Base-by-base conservation (phyloP, 2,329 filamentous ascomycete genomes). In the Aspergillus pseudoglaucus region DNA sequence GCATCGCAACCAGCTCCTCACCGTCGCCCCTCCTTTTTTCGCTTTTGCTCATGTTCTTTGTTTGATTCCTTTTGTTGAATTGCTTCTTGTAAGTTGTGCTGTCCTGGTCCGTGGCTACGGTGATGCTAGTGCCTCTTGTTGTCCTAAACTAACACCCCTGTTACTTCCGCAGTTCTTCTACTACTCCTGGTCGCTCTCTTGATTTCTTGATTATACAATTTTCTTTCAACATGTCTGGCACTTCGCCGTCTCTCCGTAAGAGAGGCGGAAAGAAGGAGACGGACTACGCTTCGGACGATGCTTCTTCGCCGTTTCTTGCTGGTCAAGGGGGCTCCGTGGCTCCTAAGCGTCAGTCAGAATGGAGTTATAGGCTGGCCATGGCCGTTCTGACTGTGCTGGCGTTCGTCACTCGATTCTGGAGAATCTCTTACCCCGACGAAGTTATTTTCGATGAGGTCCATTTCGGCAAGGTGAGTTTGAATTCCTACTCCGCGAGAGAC, bases 371-470 rank as follows among this genome's bases (percentile, higher is more conserved):
- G 77, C 69, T 93, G 55, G 87, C 83, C 52, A 79, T 96, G 50
- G 70, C 72, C 27, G 66, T 95, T 57, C 84, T 95, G 64, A 97
- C 91, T 2, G 62, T 82, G 23, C 74, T 96, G 56, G 91, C 89
- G 44, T 97, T 98, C 64, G 64, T 90, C 53, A 97, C 93, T 42
- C 81, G 93, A 53, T 98, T 98, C 77, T 97, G 87, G 82, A 90
- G 90, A 53, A 96, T 98, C 67, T 88, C 80, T 67, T 90, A 96
- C 71, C 93, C 93, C 14, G 85, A 95, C 65, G 87, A 97, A 75
- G 93, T 98, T 47, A 93, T 98, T 44, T 98, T 98, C 65, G 93
- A 98, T 66, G 93, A 98, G 72, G 93, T 98, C 49, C 93, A 98
- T 74, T 98, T 98, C 70, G 93, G 93, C 75, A 98, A 98, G 87